Evolutionary conservation across 768 basidiomycete species (phyloP), one percentile per base, ranked within the genome.

Genomic region (Russula earlei): DNA sequence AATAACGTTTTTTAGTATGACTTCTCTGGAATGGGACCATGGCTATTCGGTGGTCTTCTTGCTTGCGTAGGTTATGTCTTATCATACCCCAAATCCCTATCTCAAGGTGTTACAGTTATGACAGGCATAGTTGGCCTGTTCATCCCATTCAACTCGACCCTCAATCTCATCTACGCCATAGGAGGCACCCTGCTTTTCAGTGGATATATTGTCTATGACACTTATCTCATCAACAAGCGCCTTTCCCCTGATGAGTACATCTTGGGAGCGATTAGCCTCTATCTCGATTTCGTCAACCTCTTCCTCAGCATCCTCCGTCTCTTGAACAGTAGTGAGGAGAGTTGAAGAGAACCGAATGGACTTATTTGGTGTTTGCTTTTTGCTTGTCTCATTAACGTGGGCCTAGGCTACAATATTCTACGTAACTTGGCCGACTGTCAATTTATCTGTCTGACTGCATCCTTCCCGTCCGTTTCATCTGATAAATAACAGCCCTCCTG

Each of bases 201-300:
- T 51, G 92, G 88, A 27, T 96, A 93, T 67, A 77, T 95, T 62
- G 82, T 93, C 63, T 93, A 85, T 66, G 91, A 94, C 69, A 97
- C 95, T 2, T 92, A 87, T 68, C 68, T 82, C 60, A 94, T 98
- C 75, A 91, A 89, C 72, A 84, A 83, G 64, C 82, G 83, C 56
- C 73, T 96, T 19, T 90, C 87, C 1, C 91, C 92, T 4, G 96
- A 99, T 62, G 96, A 99, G 69, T 92, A 80, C 68, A 92, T 96
- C 62, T 74, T 96, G 74, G 95, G 85, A 34, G 78, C 91, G 17
- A 85, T 97, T 66, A 85, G 83, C 62, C 80, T 98, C n/a, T 98
- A 97, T 72, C 83, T 97, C 54, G 95, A 97, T 65, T 89, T 92
- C 68, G 77, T 92, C 71, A 93, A 93, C 66, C 80, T 93, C 45